Evolutionary conservation across 306 rosid genomes (phyloP).

Genomic region (Cercis canadensis): DNA sequence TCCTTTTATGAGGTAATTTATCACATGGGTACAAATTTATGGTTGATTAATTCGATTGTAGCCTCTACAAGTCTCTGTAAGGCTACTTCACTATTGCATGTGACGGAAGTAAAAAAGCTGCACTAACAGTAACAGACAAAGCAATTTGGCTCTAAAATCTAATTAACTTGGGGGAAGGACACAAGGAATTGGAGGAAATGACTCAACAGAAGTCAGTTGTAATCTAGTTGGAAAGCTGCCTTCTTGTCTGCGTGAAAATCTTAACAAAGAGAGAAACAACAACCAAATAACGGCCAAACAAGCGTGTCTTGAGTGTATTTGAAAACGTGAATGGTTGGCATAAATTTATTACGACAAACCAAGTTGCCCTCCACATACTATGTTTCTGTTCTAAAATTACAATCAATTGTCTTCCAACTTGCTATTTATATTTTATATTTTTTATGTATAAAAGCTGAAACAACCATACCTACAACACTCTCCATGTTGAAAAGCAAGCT

Average conservation of each 20-base stretch:
- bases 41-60: background rate
- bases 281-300: too few relatives aligned
- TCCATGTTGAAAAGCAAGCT: conserved; percentile 8
- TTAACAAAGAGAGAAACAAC: conserved; percentile 1
- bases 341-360: background rate
- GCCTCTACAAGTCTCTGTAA: conserved; percentile 9
- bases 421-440: background rate
- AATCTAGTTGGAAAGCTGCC: conserved; percentile 41
- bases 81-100: conserved; percentile 34
- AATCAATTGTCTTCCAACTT: conserved; percentile 18
- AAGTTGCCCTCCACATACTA: conserved; percentile 3
- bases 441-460: conserved; percentile 3
- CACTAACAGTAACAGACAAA: conserved; percentile 1
- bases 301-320: too few relatives aligned
- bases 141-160: background rate
- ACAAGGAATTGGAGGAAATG: background rate
- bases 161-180: background rate
- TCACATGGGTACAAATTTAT: too few relatives aligned
- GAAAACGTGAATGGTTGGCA: too few relatives aligned
- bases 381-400: conserved; percentile 6
- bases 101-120: conserved; percentile 31
- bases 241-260: conserved; percentile 14
- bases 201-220: conserved; percentile 21
- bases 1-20: too few relatives aligned
- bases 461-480: background rate